Evolutionary conservation across 805 yeast species (phyloP).

Genomic region (Wickerhamomyces ciferrii): DNA sequence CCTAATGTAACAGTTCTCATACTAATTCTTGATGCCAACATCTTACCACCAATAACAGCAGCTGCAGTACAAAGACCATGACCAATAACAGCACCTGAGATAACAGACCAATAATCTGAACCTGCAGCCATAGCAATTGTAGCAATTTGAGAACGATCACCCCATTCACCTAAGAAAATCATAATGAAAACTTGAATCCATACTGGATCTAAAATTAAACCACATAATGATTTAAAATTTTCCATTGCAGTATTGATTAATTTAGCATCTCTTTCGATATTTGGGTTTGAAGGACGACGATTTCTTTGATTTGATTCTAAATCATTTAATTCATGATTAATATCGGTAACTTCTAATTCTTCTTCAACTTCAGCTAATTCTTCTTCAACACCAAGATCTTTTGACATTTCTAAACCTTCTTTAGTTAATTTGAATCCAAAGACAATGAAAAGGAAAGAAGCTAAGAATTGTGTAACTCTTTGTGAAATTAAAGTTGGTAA

Average conservation of each 20-base stretch:
- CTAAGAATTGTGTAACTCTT: slow-evolving; percentile 73
- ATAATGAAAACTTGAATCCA: slow-evolving; percentile 94
- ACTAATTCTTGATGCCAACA: slow-evolving; percentile 82
- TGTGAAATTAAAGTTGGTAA: slow-evolving; percentile 81
- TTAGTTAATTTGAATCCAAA: slow-evolving; percentile 72
- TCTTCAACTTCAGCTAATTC: slow-evolving; percentile 97
- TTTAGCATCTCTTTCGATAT: slow-evolving; percentile 5
- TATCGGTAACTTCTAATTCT: slow-evolving; percentile 66
- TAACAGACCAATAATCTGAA: slow-evolving; percentile 83
- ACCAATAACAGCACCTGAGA: slow-evolving; percentile 84
- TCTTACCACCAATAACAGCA: slow-evolving; percentile 93
- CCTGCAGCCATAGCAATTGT: slow-evolving; percentile 99
- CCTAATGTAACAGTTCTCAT: slow-evolving; percentile 90
- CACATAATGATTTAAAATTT: slow-evolving; percentile 49
- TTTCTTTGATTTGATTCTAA: slow-evolving; percentile 40
- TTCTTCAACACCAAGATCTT: slow-evolving; percentile 83
- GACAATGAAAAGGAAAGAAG: slow-evolving; percentile 73
- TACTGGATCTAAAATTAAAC: slow-evolving; percentile 71
- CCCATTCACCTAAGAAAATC: slow-evolving; percentile 99
- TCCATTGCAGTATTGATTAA: slow-evolving; percentile 13
- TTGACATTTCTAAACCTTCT: slow-evolving; percentile 83
- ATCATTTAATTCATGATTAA: slow-evolving; percentile 43
- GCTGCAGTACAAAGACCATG: slow-evolving; percentile 83
- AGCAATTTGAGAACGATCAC: slow-evolving; percentile 97
- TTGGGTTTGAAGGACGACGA: slow-evolving; percentile 6